These are phyloP conservation scores for Puccinia coronata DNA, from an alignment of 1,284 basidiomycete species.

Conservation along the genomic window DNA sequence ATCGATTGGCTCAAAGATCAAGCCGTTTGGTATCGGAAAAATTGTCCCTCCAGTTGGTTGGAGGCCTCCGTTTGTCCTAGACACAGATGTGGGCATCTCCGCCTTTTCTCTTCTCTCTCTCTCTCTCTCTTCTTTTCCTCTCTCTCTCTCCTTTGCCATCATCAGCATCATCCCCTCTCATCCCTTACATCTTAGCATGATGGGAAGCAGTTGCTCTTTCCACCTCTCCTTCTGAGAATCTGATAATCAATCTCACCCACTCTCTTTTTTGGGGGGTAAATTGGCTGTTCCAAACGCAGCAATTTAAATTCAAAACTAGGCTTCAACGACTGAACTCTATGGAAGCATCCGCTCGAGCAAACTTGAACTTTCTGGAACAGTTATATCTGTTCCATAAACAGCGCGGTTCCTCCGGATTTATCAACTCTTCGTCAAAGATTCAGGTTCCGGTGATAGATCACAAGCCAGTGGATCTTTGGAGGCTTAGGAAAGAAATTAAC, in stretches of 20 bases:
- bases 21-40: conserved; percentile 88
- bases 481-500: conserved; percentile 85
- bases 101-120: not conserved
- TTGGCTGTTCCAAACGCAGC: conserved; percentile 61
- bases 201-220: too few species aligned
- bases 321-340: conserved; percentile 94
- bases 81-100: conserved; percentile 73
- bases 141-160: not conserved
- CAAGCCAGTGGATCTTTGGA: conserved; percentile 87
- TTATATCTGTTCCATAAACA: conserved; percentile 68
- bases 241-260: conserved; percentile 16
- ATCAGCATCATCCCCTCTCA: not conserved
- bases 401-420: conserved; percentile 54
- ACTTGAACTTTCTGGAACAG: conserved; percentile 95
- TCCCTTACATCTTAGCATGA: too few species aligned
- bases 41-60: conserved; percentile 89
- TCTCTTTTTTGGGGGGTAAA: not conserved
- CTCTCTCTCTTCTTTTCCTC: not conserved
- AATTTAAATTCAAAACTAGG: conserved; percentile 91
- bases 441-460: conserved; percentile 82
- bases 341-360: conserved; percentile 92
- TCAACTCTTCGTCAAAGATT: conserved; percentile 59
- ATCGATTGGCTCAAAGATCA: conserved; percentile 70
- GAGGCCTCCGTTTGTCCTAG: conserved; percentile 95
- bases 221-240: too few species aligned